These are phyloP conservation scores for Citrus australasica DNA, from an alignment of 345 rosid species.

Conservation along the genomic window DNA sequence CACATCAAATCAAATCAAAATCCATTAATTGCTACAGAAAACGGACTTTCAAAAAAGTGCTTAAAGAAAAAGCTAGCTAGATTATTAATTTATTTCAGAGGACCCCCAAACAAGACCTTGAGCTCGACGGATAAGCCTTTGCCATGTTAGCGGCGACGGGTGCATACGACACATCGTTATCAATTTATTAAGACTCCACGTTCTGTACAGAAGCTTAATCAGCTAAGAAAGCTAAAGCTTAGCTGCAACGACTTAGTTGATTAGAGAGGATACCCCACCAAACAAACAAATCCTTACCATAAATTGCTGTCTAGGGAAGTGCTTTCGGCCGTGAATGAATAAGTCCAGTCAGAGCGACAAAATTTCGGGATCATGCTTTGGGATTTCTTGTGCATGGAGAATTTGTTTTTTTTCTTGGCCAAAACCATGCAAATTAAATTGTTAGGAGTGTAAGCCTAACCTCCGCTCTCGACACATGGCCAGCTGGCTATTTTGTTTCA, in stretches of 20 bases:
- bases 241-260: not conserved
- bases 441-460: slow-evolving; percentile 13
- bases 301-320: not conserved
- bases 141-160: not conserved
- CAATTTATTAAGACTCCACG: not conserved
- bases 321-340: not conserved
- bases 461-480: slow-evolving; percentile 8
- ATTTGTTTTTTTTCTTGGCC: not conserved
- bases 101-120: not conserved
- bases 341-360: not conserved
- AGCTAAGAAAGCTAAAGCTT: not conserved
- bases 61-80: not conserved
- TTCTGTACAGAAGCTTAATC: not conserved
- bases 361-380: not conserved
- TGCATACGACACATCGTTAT: not conserved
- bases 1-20: not conserved
- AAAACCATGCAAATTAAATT: not conserved
- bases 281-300: not conserved
- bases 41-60: not conserved
- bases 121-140: not conserved
- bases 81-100: not conserved
- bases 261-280: not conserved
- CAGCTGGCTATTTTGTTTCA: not conserved
- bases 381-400: too few relatives aligned
- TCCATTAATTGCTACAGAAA: not conserved